A percentile compares a stretch with the other conserved stretches of the same genome.
Conservation (phyloP, 805 yeast species). For the Suhomyces sp. region DNA sequence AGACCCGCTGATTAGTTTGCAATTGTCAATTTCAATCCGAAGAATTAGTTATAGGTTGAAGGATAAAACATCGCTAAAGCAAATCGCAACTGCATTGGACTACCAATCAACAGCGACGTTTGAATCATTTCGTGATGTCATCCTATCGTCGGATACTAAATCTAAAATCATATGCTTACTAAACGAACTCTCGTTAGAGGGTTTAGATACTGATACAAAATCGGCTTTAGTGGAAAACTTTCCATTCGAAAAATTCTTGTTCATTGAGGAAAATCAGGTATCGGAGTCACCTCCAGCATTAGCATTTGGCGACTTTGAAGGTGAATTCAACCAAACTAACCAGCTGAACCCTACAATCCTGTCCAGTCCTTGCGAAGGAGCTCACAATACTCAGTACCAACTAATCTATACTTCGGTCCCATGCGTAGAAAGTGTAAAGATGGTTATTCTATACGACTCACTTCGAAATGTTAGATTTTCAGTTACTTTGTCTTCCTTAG, state of each 20-base stretch:
- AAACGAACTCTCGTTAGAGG: neutral
- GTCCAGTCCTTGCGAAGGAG: neutral
- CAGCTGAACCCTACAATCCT: neutral
- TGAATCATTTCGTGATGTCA: constrained; percentile 4
- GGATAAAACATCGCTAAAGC: constrained; percentile 3
- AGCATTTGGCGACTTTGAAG: constrained; percentile 6
- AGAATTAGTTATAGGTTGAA: constrained; percentile 1
- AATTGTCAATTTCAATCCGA: constrained; percentile 8
- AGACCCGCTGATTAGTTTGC: constrained; percentile 5
- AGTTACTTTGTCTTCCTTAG: neutral
- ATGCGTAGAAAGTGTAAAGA: neutral
- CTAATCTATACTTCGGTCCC: neutral
- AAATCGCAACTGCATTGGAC: constrained; percentile 13
- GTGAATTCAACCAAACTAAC: constrained; percentile 7
- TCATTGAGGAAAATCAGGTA: neutral
- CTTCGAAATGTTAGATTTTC: neutral
- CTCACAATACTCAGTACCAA: neutral
- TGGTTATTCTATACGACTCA: neutral
- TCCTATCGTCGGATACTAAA: neutral
- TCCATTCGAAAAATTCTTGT: constrained; percentile 6
- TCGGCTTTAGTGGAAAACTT: constrained; percentile 2
- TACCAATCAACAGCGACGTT: constrained; percentile 10
- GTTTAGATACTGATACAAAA: neutral
- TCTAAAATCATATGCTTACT: neutral
- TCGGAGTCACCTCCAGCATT: neutral